Evolutionary conservation across 2,329 filamentous ascomycete species (phyloP).

Genomic region (Nothophoma quercina): DNA sequence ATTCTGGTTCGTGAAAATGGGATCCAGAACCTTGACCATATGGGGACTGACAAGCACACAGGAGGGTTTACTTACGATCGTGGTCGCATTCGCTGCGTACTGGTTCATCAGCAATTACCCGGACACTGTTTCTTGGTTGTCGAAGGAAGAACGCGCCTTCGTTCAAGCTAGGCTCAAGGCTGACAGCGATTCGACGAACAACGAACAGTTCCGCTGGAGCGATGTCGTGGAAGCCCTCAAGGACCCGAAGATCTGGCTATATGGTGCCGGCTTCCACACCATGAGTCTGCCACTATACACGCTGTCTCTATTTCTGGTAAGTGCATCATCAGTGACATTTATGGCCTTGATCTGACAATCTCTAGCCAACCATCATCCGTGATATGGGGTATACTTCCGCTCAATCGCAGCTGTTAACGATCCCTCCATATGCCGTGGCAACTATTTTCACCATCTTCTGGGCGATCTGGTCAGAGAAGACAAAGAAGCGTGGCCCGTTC

Average conservation of each 20-base stretch:
- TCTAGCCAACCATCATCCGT: constrained; percentile 62
- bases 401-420: constrained; percentile 55
- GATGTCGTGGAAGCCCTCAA: constrained; percentile 69
- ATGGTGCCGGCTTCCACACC: constrained; percentile 75
- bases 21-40: background rate
- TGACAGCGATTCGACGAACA: constrained; percentile 73
- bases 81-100: constrained; percentile 49
- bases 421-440: constrained; percentile 53
- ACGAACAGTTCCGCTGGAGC: constrained; percentile 73
- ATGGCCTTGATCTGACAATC: background rate
- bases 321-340: constrained; percentile 21
- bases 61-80: constrained; percentile 48
- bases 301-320: constrained; percentile 47
- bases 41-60: constrained; percentile 22
- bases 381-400: constrained; percentile 54
- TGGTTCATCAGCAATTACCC: constrained; percentile 74
- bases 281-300: constrained; percentile 65
- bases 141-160: constrained; percentile 59
- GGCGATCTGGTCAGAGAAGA: constrained; percentile 45
- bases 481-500: constrained; percentile 44
- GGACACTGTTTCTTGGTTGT: constrained; percentile 65
- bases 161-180: constrained; percentile 69
- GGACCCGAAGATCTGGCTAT: constrained; percentile 59
- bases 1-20: constrained; percentile 40
- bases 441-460: constrained; percentile 47